phyloP scores from a whole-genome alignment of 225 moss, liverwort and hornwort genomes.

The Sphagnum tenellum region DNA sequence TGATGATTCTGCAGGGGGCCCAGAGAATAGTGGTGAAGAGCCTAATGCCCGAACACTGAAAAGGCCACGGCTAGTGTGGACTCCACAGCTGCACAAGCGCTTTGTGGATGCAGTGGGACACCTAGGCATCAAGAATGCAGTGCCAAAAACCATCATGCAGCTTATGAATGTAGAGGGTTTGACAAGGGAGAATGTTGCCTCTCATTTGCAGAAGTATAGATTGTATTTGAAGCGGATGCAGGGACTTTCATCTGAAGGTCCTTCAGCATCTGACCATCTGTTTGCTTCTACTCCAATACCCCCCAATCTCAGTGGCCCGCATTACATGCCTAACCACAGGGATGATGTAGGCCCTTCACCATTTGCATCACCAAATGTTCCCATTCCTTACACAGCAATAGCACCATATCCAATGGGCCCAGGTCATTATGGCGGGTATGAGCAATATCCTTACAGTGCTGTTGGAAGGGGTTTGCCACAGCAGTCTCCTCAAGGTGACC shows the following conservation, averaged over 20 bases:
- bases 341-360: conserved; percentile 50
- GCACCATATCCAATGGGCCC: conserved; percentile 36
- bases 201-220: conserved; percentile 87
- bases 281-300: conserved; percentile 87
- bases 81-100: conserved; percentile 82
- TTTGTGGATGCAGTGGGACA: conserved; percentile 94
- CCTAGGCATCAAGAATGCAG: conserved; percentile 83
- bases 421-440: conserved; percentile 59
- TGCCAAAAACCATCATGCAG: conserved; percentile 97
- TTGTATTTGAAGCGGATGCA: conserved; percentile 91
- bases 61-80: conserved; percentile 82
- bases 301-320: conserved; percentile 56
- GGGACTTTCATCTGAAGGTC: conserved; percentile 70
- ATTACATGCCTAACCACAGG: conserved; percentile 69
- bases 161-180: conserved; percentile 97
- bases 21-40: conserved; percentile 69
- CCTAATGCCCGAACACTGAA: conserved; percentile 79
- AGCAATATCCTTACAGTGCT: conserved; percentile 47
- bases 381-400: conserved; percentile 49
- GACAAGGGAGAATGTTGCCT: conserved; percentile 92
- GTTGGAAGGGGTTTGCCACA: conserved; percentile 61
- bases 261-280: conserved; percentile 77
- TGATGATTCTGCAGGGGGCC: conserved; percentile 85
- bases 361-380: conserved; percentile 40
- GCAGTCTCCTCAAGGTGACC: conserved; percentile 39